Evolutionary conservation across 2,329 filamentous ascomycete genomes (phyloP).

Genomic region (Parascedosporium putredinis): DNA sequence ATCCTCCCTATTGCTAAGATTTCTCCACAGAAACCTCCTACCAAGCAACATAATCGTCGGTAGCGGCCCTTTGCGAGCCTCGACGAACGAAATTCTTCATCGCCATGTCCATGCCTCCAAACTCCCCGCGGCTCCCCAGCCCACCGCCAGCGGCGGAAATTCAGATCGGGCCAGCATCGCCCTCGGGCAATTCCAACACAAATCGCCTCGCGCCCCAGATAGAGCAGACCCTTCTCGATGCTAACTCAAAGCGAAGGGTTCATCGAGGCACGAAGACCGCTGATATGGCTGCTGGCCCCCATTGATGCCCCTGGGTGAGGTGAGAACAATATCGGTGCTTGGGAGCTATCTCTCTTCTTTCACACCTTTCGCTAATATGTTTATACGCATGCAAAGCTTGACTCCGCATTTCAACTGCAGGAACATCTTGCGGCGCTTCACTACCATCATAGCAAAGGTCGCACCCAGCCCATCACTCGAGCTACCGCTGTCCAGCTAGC

Average conservation of each 20-base stretch:
- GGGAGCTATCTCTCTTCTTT: too few species aligned
- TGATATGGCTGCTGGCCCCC: slow-evolving; percentile 92
- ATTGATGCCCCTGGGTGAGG: slow-evolving; percentile 73
- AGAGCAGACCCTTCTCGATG: slow-evolving; percentile 55
- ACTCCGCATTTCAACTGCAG: slow-evolving; percentile 94
- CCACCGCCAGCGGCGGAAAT: slow-evolving; percentile 92
- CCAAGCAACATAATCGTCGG: neutral
- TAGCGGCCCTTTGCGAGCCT: neutral
- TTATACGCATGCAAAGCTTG: slow-evolving; percentile 69
- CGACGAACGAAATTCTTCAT: slow-evolving; percentile 4
- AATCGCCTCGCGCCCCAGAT: slow-evolving; percentile 51
- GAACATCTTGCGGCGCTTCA: slow-evolving; percentile 93
- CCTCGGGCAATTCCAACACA: slow-evolving; percentile 44
- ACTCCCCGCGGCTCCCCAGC: slow-evolving; percentile 85
- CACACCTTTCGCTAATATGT: slow-evolving; percentile 1
- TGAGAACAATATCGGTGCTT: slow-evolving; percentile 35
- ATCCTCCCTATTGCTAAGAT: neutral
- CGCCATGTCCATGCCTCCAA: slow-evolving; percentile 53
- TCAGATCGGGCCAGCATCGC: slow-evolving; percentile 74
- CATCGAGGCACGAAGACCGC: slow-evolving; percentile 84
- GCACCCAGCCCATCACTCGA: slow-evolving; percentile 62
- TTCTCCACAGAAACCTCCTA: too few species aligned
- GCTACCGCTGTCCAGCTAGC: slow-evolving; percentile 67
- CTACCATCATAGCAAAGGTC: slow-evolving; percentile 62
- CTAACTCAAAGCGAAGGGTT: slow-evolving; percentile 72